Conservation (phyloP, 768 basidiomycete genomes). For the Rhizopogon sp. region DNA sequence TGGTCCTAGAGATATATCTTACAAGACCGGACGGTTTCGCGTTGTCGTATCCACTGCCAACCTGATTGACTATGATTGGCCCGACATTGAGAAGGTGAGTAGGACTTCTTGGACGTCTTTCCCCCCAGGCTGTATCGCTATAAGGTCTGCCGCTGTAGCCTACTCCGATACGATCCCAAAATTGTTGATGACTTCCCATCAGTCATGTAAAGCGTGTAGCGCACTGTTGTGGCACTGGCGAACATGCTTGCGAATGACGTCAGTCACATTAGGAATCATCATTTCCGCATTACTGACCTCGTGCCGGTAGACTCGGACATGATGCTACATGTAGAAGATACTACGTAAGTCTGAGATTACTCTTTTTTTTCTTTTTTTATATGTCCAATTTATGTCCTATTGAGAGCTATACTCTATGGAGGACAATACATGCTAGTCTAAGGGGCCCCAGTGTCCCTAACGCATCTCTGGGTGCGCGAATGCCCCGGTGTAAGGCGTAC, state of each 20-base stretch:
- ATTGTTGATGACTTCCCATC: conserved; percentile 49
- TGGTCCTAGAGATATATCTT: conserved; percentile 65
- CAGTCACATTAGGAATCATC: too few species aligned
- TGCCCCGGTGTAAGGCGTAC: too few species aligned
- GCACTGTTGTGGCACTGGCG: conserved; percentile 53
- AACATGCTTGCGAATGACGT: conserved; percentile 49
- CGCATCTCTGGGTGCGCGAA: too few species aligned
- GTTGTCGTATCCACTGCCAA: conserved; percentile 85
- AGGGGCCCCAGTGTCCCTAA: too few species aligned
- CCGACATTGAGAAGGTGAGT: conserved; percentile 82
- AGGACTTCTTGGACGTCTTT: not conserved
- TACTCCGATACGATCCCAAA: conserved; percentile 25
- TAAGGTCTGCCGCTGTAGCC: conserved; percentile 64
- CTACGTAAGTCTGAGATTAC: too few species aligned
- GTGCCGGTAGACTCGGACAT: too few species aligned
- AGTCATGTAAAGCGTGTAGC: conserved; percentile 52
- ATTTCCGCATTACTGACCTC: too few species aligned
- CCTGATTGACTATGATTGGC: conserved; percentile 80
- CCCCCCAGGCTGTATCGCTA: conserved; percentile 68
- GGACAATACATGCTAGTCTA: too few species aligned
- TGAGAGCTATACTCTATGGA: too few species aligned
- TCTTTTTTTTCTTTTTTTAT: too few species aligned
- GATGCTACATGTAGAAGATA: too few species aligned
- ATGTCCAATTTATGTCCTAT: too few species aligned
- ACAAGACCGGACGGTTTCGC: conserved; percentile 76